Conservation (phyloP, 1,284 basidiomycete species). For the Sphaerobolus stellatus region DNA sequence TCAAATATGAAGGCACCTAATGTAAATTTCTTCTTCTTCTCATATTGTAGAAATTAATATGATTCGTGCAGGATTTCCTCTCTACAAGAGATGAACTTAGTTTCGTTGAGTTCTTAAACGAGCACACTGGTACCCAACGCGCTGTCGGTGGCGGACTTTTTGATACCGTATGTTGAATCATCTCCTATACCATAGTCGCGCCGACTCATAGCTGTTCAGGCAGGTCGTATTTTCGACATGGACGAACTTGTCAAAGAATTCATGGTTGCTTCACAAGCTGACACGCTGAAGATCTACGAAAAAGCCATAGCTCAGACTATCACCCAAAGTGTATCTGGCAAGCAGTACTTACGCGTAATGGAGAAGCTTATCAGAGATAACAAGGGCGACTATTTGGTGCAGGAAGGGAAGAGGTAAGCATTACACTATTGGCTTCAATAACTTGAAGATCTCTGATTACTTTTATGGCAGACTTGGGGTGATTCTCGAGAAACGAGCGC, state of each 20-base stretch:
- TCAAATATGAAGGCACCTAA: conserved; percentile 19
- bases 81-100: conserved; percentile 69
- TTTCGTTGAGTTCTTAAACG: conserved; percentile 77
- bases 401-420: conserved; percentile 81
- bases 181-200: background rate
- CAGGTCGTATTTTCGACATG: conserved; percentile 78
- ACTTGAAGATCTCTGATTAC: conserved; percentile 3
- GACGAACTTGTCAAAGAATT: conserved; percentile 81
- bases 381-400: conserved; percentile 79
- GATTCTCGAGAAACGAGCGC: conserved; percentile 72
- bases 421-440: background rate
- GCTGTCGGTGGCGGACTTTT: conserved; percentile 79
- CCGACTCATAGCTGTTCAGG: conserved; percentile 39
- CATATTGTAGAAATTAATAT: too few species aligned
- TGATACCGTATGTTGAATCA: conserved; percentile 51
- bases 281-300: conserved; percentile 59
- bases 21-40: background rate
- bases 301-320: conserved; percentile 53
- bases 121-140: conserved; percentile 86
- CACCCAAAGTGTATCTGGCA: conserved; percentile 56
- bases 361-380: conserved; percentile 78
- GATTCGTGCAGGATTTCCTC: too few species aligned
- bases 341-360: conserved; percentile 90
- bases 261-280: conserved; percentile 59
- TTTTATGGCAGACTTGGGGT: conserved; percentile 50